Percentiles rank a stretch among this genome's conserved stretches.
Evolutionary conservation across 352 stramenopile genomes (phyloP).

Genomic region (Aphanomyces cochlioides): DNA sequence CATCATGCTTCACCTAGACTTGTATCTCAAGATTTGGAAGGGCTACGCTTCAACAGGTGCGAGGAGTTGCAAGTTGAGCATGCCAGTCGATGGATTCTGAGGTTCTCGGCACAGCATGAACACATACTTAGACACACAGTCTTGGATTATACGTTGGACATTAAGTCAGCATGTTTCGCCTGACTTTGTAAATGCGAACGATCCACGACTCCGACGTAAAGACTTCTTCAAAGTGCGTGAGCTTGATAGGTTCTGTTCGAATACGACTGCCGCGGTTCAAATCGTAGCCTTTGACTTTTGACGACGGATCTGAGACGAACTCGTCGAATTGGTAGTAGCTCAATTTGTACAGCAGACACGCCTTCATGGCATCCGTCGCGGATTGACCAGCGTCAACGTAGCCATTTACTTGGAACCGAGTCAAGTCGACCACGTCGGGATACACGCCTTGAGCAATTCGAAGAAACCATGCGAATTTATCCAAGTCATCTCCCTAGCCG

Average conservation of each 20-base stretch:
- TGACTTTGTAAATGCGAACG: constrained; percentile 85
- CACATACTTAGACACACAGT: too few species aligned
- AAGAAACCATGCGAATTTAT: constrained; percentile 93
- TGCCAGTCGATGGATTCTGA: too few species aligned
- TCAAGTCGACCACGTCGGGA: constrained; percentile 73
- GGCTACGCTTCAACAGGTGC: too few species aligned
- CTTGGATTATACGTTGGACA: too few species aligned
- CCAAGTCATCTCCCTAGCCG: constrained; percentile 78
- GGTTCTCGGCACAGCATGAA: too few species aligned
- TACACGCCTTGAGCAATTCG: constrained; percentile 88
- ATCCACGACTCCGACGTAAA: constrained; percentile 93
- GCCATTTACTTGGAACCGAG: constrained; percentile 73
- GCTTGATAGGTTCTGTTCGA: constrained; percentile 52
- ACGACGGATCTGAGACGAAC: constrained; percentile 49
- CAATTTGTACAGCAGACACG: constrained; percentile 92
- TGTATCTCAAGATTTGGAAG: too few species aligned
- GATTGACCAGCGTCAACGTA: constrained; percentile 68
- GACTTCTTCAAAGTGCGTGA: constrained; percentile 86
- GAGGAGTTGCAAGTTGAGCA: too few species aligned
- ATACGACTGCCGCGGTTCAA: constrained; percentile 57
- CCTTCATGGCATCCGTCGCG: constrained; percentile 67
- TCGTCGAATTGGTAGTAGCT: constrained; percentile 77
- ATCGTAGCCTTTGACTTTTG: constrained; percentile 53
- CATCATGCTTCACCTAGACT: background rate
- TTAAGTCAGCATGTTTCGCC: background rate